phyloP scores from a whole-genome alignment of 176 grass and related monocot species.

The Puccinellia tenuiflora region DNA sequence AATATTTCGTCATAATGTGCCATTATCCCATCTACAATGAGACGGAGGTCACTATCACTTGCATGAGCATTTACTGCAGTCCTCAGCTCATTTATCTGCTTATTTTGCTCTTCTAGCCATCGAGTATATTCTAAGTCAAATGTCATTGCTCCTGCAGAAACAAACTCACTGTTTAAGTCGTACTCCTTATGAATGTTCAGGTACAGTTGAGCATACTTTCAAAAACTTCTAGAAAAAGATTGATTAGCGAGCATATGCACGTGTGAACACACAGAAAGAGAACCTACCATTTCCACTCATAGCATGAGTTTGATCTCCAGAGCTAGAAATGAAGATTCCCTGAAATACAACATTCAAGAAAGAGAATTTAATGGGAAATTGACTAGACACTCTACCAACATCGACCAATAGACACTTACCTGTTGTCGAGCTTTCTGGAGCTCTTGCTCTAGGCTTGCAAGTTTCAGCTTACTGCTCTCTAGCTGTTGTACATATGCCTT shows the following conservation, averaged over 20 bases:
- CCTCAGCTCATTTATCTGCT: constrained; percentile 91
- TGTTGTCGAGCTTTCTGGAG: constrained; percentile 86
- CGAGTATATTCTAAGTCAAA: constrained; percentile 88
- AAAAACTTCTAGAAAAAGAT: constrained; percentile 12
- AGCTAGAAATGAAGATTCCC: constrained; percentile 95
- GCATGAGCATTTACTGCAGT: constrained; percentile 92
- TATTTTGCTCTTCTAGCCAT: constrained; percentile 91
- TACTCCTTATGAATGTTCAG: not conserved
- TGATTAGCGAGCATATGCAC: not conserved
- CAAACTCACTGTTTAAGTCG: constrained; percentile 5
- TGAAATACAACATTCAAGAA: constrained; percentile 31
- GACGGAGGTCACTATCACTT: constrained; percentile 70
- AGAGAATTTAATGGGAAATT: constrained; percentile 17
- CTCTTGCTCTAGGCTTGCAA: constrained; percentile 87
- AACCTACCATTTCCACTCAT: constrained; percentile 74
- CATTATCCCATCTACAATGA: constrained; percentile 78
- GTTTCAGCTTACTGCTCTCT: constrained; percentile 92
- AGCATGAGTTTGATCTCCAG: constrained; percentile 79
- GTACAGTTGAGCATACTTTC: not conserved
- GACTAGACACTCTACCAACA: not conserved
- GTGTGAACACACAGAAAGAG: not conserved
- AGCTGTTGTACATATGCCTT: constrained; percentile 99
- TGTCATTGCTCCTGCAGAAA: constrained; percentile 67
- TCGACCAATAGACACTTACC: constrained; percentile 31
- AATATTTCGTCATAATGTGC: constrained; percentile 91